phyloP scores from a whole-genome alignment of 495 filamentous ascomycete species.

The Zalerion maritima region DNA sequence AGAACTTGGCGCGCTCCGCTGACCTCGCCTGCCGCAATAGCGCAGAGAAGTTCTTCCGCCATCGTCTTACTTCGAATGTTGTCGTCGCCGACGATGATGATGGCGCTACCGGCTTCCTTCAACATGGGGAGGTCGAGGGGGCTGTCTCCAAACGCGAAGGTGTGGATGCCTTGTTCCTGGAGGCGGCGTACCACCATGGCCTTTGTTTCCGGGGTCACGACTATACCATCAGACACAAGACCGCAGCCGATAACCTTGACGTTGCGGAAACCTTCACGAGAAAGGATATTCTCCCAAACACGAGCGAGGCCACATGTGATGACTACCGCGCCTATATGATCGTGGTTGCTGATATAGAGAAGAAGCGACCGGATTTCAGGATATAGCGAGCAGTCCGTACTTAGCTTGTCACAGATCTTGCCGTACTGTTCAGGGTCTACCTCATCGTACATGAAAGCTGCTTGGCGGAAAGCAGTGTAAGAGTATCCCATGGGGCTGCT shows the following conservation, averaged over 20 bases:
- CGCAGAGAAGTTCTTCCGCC: slow-evolving; percentile 30
- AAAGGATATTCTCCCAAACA: slow-evolving; percentile 45
- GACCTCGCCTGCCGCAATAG: slow-evolving; percentile 28
- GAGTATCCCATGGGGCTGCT: slow-evolving; percentile 35
- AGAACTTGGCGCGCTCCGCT: slow-evolving; percentile 34
- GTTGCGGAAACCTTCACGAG: slow-evolving; percentile 25
- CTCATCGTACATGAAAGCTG: slow-evolving; percentile 41
- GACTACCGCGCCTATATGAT: slow-evolving; percentile 36
- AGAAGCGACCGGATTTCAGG: slow-evolving; percentile 36
- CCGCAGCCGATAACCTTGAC: slow-evolving; percentile 44
- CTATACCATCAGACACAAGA: slow-evolving; percentile 30
- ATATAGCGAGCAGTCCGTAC: slow-evolving; percentile 28
- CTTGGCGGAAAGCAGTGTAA: slow-evolving; percentile 43
- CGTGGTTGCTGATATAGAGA: slow-evolving; percentile 14
- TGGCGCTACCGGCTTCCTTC: slow-evolving; percentile 33
- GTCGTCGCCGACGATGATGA: slow-evolving; percentile 43
- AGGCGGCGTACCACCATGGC: slow-evolving; percentile 30
- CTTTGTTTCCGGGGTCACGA: slow-evolving; percentile 42
- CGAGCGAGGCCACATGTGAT: slow-evolving; percentile 41
- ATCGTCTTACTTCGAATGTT: slow-evolving; percentile 39
- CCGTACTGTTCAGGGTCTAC: slow-evolving; percentile 30
- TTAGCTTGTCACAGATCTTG: slow-evolving; percentile 30
- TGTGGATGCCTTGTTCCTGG: slow-evolving; percentile 20
- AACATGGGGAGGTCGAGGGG: slow-evolving; percentile 47
- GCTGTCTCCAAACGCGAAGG: slow-evolving; percentile 52